Base-by-base conservation (phyloP, 2,329 filamentous ascomycete genomes). In the Phialophora expanda region DNA sequence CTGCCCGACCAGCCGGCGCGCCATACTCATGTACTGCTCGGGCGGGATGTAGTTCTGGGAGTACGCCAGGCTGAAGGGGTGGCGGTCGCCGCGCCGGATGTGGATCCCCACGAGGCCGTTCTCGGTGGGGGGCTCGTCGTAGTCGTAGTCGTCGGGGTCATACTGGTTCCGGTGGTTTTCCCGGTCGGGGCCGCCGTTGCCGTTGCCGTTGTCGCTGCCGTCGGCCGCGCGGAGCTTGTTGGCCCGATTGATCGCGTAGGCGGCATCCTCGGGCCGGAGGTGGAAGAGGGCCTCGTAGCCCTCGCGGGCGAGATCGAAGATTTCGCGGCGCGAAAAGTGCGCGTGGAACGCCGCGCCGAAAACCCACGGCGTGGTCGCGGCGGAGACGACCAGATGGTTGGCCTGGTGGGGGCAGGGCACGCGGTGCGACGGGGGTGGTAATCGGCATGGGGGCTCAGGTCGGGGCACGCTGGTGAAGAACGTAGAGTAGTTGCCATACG, bases 371-470 rank as follows among this genome's bases (percentile, higher is more conserved):
- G 86, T 84, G 0, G 91, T 95, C 5, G 89, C 86, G 6, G 86
- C 83, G 0, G 91, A 91, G 11, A 93, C 86, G 2, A 93, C 81
- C 2, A 96, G 80, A 76, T 96, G 92, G 14, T 84, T 85, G 4
- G 91, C 90, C 65, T 86, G 87, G 62, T 88, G 88, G 1, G 92
- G 92, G 74, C 91, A 96, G 1, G 93, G 92, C 0, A 95, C 80
- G 76, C 92, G 90, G 71, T 93, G 87, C 62, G 90, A 86, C 28
- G 85, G 81, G n/a, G 90, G 89, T 12, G 92, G 91, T 20, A 89
- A 87, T 7, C 85, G 83, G 75, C 92, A 96, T 26, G 80, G 77
- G 1, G 89, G 87, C 1, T 82, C 71, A 0, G 90, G 89, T 22
- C 56, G 62, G 2, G 86, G 79, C 28, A 24, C 20, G 48, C 48